Base-by-base conservation (phyloP, 495 filamentous ascomycete species). In the Podospora australis region DNA sequence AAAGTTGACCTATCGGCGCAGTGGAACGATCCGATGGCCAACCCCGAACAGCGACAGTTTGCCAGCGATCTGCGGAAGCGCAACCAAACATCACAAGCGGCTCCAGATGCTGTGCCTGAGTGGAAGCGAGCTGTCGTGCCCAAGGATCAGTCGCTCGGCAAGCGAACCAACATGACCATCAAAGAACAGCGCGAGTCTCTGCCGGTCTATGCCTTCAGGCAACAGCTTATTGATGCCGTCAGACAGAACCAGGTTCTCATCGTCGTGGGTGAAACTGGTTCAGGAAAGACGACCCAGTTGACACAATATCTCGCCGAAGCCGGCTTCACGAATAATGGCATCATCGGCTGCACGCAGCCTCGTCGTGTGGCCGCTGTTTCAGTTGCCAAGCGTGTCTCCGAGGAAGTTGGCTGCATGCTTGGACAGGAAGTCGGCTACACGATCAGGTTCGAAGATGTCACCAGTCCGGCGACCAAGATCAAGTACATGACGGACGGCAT, bases 401-500 rank as follows among this genome's bases (percentile, higher is more conserved):
- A 99, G 61, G 92, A 99, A 68, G 90, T 99, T 36, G 91, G 91
- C 25, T 96, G 90, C 59, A 73, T 81, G 45, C 74, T 99, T 0
- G 94, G 94, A 24, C 78, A 89, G 26, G 91, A 96, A 64, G 90
- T 99, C 51, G 92, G 92, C 35, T 99, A 97, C 58, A 96, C 89
- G 0, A 96, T 99, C 62, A 85, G 92, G 62, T 99, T 99, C 62
- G 92, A 99, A 60, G 94, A 99, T 59, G 86, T 82, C 59, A 96
- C 92, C 0, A 86, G 82, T 53, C 83, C 89, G 1, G 82, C 87
- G 11, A 98, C 92, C 10, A 84, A 82, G 63, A 96, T 99, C 71
- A 97, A 97, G 69, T 99, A 97, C 68, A 96, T 97, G 90, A 99
- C 92, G 10, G 92, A 99, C 53, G 92, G 92, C 66, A 99, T 97